Base-by-base conservation (phyloP, 352 stramenopile genomes). In the Globisporangium cederbergense region DNA sequence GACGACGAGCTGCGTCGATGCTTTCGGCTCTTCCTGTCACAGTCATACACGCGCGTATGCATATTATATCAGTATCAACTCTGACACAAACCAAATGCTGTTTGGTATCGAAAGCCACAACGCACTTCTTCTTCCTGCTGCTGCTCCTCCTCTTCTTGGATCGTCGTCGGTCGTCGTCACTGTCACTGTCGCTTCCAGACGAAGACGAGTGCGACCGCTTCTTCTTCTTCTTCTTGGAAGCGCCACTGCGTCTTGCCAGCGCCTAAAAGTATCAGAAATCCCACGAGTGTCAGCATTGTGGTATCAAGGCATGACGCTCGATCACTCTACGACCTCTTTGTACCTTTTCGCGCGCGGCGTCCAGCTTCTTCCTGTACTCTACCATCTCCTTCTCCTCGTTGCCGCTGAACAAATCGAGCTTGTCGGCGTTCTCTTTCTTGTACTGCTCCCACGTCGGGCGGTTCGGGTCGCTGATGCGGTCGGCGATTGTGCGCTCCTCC, bases 381-480 rank as follows among this genome's bases (percentile, higher is more conserved):
- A 93, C 80, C 95, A 98, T 98, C 69, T 98, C 91, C 64, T 96
- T 95, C 62, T 96, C 79, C 66, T 96, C 90, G 22, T 91, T 86
- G 30, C 81, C 79, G 16, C 59, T 86, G 52, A 68, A 59, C 51
- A 98, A 65, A 61, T 98, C 88, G 20, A 98, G 73, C 69, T 97
- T 98, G 69, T 98, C 93, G 20, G 94, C 82, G 65, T 98, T 98
- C 63, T 98, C 91, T 67, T 97, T 97, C 74, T 98, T 98, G 77
- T 97, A 98, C 60, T 98, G 89, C 71, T 98, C 95, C 95, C 95
- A 98, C 42, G 93, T 98, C 28, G 95, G 95, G 45, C 95, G 86
- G 66, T 98, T 98, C 60, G 86, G 81, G 74, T 98, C 95, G 57
- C 84, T 93, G 43, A 98, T 89, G 64, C 95, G 94, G 65, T 98